Evolutionary conservation across 2,329 filamentous ascomycete genomes (phyloP).

Genomic region (Penicillium sp.): DNA sequence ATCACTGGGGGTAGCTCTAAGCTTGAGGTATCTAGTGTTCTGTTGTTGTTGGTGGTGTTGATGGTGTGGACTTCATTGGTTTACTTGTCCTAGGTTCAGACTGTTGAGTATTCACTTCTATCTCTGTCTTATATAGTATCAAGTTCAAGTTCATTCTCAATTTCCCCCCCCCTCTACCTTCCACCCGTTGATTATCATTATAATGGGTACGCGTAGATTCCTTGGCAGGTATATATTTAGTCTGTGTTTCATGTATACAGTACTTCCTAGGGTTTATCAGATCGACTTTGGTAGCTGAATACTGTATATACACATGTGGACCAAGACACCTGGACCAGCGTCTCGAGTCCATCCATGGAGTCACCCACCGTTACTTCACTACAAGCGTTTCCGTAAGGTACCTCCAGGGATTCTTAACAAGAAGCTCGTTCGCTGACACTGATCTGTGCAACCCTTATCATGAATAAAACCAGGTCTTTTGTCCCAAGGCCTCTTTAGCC

Average conservation of each 20-base stretch:
- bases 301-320: too few relatives aligned
- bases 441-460: not conserved
- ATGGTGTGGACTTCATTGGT: not conserved
- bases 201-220: not conserved
- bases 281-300: too few relatives aligned
- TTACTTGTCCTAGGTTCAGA: not conserved
- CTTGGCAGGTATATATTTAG: not conserved
- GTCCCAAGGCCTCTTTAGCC: not conserved
- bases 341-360: too few relatives aligned
- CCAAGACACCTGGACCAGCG: too few relatives aligned
- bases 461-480: not conserved
- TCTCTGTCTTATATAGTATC: not conserved
- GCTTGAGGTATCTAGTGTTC: too few relatives aligned
- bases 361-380: too few relatives aligned
- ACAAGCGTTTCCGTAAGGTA: too few relatives aligned
- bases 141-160: too few relatives aligned
- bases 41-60: not conserved
- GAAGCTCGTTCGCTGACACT: not conserved
- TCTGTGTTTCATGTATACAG: too few relatives aligned
- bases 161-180: too few relatives aligned
- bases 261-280: too few relatives aligned
- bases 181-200: not conserved
- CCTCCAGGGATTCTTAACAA: too few relatives aligned
- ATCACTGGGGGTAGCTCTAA: not conserved
- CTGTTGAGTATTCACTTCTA: not conserved